A percentile compares a stretch with the other conserved stretches of the same genome.
Evolutionary conservation across 805 yeast genomes (phyloP).

Genomic region (Cyberlindnera americana): DNA sequence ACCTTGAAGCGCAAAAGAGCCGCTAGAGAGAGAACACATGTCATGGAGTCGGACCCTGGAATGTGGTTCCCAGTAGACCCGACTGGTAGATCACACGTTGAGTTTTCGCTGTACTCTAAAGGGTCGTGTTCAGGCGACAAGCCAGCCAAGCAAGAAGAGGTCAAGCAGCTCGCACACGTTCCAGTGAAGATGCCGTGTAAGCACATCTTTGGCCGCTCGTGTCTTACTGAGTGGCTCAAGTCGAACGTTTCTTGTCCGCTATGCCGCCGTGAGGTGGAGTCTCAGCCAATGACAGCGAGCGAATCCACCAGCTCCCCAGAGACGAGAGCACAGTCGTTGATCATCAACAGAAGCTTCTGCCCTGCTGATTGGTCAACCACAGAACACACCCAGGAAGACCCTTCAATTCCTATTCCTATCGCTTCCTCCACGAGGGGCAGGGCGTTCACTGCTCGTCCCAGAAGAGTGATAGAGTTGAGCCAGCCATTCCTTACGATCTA

Average conservation of each 20-base stretch:
- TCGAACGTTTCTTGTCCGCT: constrained; percentile 65
- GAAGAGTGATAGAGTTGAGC: constrained; percentile 7
- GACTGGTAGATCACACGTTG: constrained; percentile 12
- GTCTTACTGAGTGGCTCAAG: constrained; percentile 79
- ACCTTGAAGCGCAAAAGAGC: constrained; percentile 10
- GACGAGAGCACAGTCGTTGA: constrained; percentile 12
- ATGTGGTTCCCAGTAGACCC: constrained; percentile 18
- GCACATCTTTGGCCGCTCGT: constrained; percentile 80
- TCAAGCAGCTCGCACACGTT: constrained; percentile 40
- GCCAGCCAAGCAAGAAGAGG: background rate
- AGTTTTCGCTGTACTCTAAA: constrained; percentile 4
- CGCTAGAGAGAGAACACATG: constrained; percentile 3
- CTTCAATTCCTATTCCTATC: constrained; percentile 19
- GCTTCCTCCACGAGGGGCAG: constrained; percentile 6
- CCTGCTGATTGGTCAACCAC: constrained; percentile 22
- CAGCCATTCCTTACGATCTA: background rate
- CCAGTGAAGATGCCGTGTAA: constrained; percentile 80
- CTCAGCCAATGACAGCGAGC: constrained; percentile 8
- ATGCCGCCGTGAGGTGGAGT: constrained; percentile 41
- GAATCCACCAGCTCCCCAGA: constrained; percentile 2
- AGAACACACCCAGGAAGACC: constrained; percentile 18
- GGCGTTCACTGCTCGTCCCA: constrained; percentile 1
- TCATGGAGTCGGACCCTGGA: constrained; percentile 18
- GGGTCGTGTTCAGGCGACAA: background rate
- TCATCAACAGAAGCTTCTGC: constrained; percentile 14